Conservation (phyloP, 2,329 filamentous ascomycete species). For the Aspergillus ibericus region DNA sequence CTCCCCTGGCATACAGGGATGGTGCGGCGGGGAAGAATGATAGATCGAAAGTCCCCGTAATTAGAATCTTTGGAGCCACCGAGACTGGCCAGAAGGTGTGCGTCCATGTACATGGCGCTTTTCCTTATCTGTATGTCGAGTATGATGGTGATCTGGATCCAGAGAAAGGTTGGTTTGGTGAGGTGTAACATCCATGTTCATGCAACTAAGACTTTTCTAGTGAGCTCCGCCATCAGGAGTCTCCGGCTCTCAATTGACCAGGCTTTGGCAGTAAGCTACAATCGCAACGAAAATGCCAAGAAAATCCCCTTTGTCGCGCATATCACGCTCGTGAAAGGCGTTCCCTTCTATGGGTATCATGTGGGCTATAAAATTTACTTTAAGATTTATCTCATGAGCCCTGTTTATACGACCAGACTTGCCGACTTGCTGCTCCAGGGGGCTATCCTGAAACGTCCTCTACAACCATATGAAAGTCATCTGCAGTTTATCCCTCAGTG, state of each 20-base stretch:
- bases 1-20: conserved; percentile 68
- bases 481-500: conserved; percentile 91
- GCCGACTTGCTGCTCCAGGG: conserved; percentile 86
- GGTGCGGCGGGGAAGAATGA: conserved; percentile 60
- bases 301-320: conserved; percentile 78
- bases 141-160: conserved; percentile 69
- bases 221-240: conserved; percentile 71
- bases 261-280: conserved; percentile 81
- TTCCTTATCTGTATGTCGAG: conserved; percentile 92
- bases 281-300: conserved; percentile 69
- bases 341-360: conserved; percentile 94
- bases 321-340: conserved; percentile 86
- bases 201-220: conserved; percentile 44
- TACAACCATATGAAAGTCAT: conserved; percentile 94
- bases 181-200: not conserved
- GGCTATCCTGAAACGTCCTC: conserved; percentile 74
- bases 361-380: conserved; percentile 89
- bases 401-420: conserved; percentile 79
- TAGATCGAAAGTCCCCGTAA: conserved; percentile 75
- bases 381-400: conserved; percentile 93
- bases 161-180: conserved; percentile 62
- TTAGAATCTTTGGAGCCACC: conserved; percentile 88
- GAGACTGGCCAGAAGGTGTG: conserved; percentile 96
- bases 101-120: conserved; percentile 90
- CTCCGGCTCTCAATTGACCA: conserved; percentile 88